These are phyloP conservation scores for Fonsecaea nubica DNA, from an alignment of 2,329 filamentous ascomycete species.

Conservation along the genomic window DNA sequence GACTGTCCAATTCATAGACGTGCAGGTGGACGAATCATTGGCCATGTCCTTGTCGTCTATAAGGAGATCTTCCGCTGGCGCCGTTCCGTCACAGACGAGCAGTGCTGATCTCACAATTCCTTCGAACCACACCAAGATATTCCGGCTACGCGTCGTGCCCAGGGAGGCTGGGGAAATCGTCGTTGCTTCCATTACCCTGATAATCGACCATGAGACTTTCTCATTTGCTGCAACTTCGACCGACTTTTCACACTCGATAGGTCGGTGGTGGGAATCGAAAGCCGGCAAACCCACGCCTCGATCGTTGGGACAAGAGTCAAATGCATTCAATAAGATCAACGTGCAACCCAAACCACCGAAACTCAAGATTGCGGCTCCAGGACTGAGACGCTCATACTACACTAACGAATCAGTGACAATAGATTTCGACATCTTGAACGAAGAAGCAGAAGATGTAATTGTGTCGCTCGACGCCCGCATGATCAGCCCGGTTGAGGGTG, in stretches of 20 bases:
- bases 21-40: slow-evolving; percentile 47
- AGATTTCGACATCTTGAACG: slow-evolving; percentile 74
- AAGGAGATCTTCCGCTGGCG: slow-evolving; percentile 46
- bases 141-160: slow-evolving; percentile 74
- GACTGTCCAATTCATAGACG: slow-evolving; percentile 43
- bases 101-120: slow-evolving; percentile 68
- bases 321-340: slow-evolving; percentile 63
- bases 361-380: slow-evolving; percentile 73
- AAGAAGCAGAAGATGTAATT: slow-evolving; percentile 78
- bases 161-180: slow-evolving; percentile 81
- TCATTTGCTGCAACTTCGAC: slow-evolving; percentile 70
- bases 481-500: slow-evolving; percentile 62
- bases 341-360: slow-evolving; percentile 91
- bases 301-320: slow-evolving; percentile 53
- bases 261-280: slow-evolving; percentile 53
- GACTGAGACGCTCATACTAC: slow-evolving; percentile 76
- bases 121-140: slow-evolving; percentile 72
- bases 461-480: slow-evolving; percentile 73
- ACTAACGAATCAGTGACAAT: slow-evolving; percentile 78
- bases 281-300: slow-evolving; percentile 46
- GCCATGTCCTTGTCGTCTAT: slow-evolving; percentile 40
- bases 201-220: slow-evolving; percentile 70
- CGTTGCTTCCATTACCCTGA: slow-evolving; percentile 68
- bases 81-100: slow-evolving; percentile 58
- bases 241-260: slow-evolving; percentile 44